Conservation (phyloP, 495 filamentous ascomycete species). For the Elaphomyces granulatus region DNA sequence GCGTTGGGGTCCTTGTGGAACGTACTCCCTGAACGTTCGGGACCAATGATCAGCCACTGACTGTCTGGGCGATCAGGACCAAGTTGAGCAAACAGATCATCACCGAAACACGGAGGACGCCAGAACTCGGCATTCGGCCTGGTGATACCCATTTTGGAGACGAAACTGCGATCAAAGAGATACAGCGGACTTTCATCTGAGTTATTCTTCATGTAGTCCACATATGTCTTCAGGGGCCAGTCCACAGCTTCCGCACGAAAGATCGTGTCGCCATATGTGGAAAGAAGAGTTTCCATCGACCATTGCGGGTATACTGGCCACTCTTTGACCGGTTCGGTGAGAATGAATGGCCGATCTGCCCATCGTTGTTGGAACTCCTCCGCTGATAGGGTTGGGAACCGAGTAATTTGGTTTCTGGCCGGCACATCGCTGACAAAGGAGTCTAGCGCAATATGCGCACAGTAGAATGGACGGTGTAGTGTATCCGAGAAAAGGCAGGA, state of each 20-base stretch:
- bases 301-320: slow-evolving; percentile 74
- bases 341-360: slow-evolving; percentile 74
- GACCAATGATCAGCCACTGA: slow-evolving; percentile 89
- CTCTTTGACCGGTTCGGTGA: slow-evolving; percentile 65
- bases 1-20: slow-evolving; percentile 83
- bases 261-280: slow-evolving; percentile 44
- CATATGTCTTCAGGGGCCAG: slow-evolving; percentile 70
- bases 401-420: slow-evolving; percentile 51
- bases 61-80: slow-evolving; percentile 70
- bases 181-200: slow-evolving; percentile 85
- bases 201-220: slow-evolving; percentile 70
- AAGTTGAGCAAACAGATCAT: slow-evolving; percentile 75
- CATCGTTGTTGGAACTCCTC: slow-evolving; percentile 62
- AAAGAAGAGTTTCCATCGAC: slow-evolving; percentile 49
- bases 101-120: slow-evolving; percentile 75
- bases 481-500: slow-evolving; percentile 79
- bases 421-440: slow-evolving; percentile 63
- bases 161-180: slow-evolving; percentile 78
- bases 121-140: slow-evolving; percentile 50
- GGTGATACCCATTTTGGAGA: slow-evolving; percentile 70
- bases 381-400: slow-evolving; percentile 50
- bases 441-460: slow-evolving; percentile 54
- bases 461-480: slow-evolving; percentile 83
- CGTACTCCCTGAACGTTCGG: slow-evolving; percentile 78
- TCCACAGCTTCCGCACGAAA: slow-evolving; percentile 93